Percentiles rank a stretch among this genome's conserved stretches.
Conservation (phyloP, 2,329 filamentous ascomycete species). For the Botrytis fragariae region DNA sequence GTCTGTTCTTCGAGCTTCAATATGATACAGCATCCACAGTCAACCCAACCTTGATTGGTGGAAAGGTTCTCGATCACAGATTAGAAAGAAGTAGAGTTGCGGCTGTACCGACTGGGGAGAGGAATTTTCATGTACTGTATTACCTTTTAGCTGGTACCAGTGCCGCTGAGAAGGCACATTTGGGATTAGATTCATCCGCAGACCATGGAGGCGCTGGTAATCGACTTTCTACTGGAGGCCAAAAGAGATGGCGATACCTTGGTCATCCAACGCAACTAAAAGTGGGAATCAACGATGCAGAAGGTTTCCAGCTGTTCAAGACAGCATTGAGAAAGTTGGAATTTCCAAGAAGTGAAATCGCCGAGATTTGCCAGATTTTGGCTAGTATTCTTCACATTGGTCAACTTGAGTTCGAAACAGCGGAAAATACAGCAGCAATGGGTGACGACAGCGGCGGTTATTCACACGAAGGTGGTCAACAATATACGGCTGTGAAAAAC, state of each 20-base stretch:
- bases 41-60: conserved; percentile 85
- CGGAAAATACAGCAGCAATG: conserved; percentile 71
- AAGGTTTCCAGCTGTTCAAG: conserved; percentile 97
- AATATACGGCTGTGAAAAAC: conserved; percentile 84
- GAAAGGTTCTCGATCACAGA: conserved; percentile 90
- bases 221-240: conserved; percentile 48
- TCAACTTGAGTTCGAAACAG: conserved; percentile 88
- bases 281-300: conserved; percentile 91
- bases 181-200: conserved; percentile 52
- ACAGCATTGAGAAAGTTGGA: conserved; percentile 91
- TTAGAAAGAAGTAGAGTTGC: conserved; percentile 89
- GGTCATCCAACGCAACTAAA: conserved; percentile 96
- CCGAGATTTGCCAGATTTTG: conserved; percentile 92
- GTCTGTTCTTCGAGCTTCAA: conserved; percentile 92
- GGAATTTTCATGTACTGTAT: conserved; percentile 94
- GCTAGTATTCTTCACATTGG: conserved; percentile 96
- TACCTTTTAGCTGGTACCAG: conserved; percentile 93
- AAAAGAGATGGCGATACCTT: conserved; percentile 91
- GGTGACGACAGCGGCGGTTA: conserved; percentile 94
- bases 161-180: conserved; percentile 81
- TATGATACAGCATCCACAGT: conserved; percentile 87
- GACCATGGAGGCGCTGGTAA: conserved; percentile 43
- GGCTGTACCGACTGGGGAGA: conserved; percentile 89
- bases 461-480: conserved; percentile 89
- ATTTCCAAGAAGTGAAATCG: conserved; percentile 89